These are phyloP conservation scores for Boechera stricta DNA, from an alignment of 345 rosid genomes.

Conservation along the genomic window DNA sequence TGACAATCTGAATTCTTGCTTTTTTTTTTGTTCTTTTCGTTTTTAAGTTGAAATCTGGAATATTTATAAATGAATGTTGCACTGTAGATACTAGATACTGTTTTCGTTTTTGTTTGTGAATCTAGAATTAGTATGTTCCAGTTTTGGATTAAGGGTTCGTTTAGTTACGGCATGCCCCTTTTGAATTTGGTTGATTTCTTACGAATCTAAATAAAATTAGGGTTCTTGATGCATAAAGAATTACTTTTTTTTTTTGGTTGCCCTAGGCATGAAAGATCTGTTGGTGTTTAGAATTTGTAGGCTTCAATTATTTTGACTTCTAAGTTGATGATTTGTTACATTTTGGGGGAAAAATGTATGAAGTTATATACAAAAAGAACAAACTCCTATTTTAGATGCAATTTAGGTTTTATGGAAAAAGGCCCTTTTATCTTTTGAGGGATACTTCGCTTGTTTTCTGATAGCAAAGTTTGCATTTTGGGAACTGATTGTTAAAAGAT, in stretches of 20 bases:
- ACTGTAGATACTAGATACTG: not conserved
- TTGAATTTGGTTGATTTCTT: not conserved
- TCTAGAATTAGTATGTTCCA: not conserved
- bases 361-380: not conserved
- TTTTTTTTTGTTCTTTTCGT: not conserved
- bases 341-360: not conserved
- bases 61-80: not conserved
- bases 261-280: conserved; percentile 10
- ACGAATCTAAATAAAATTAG: not conserved
- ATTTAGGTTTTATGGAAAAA: not conserved
- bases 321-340: not conserved
- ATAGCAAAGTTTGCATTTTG: conserved; percentile 21
- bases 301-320: not conserved
- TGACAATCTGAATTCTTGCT: not conserved
- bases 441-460: not conserved
- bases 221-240: conserved; percentile 15
- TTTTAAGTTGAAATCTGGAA: conserved; percentile 11
- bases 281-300: conserved; percentile 19
- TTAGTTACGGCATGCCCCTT: not conserved
- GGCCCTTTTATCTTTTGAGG: not conserved
- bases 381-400: conserved; percentile 5
- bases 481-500: not conserved
- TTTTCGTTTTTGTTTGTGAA: not conserved
- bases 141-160: conserved; percentile 7
- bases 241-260: not conserved